phyloP scores from a whole-genome alignment of 208 protist genomes.

The Trichomonas vaginalis region DNA sequence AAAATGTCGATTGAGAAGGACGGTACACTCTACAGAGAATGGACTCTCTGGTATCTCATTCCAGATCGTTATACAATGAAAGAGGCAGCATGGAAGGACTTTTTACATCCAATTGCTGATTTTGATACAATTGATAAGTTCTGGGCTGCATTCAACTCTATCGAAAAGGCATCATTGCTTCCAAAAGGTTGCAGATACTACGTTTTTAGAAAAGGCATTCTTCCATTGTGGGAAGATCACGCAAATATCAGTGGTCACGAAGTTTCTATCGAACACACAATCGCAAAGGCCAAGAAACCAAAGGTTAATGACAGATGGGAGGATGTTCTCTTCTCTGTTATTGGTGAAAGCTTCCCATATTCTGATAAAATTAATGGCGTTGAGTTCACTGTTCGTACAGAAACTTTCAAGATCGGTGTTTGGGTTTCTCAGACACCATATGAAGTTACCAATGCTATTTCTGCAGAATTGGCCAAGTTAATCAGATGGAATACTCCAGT shows the following conservation, averaged over 20 bases:
- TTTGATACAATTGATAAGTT: neutral
- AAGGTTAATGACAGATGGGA: neutral
- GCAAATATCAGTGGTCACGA: neutral
- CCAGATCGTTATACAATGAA: neutral
- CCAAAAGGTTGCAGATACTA: conserved; percentile 11
- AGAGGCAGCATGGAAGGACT: neutral
- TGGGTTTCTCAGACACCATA: neutral
- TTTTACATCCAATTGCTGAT: neutral
- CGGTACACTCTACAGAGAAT: neutral
- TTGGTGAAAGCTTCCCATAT: neutral
- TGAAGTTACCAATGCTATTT: neutral
- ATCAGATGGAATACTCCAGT: neutral
- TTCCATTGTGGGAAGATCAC: neutral
- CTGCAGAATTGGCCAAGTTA: neutral
- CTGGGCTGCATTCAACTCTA: neutral
- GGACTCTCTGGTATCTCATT: neutral
- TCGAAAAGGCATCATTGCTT: neutral
- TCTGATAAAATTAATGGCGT: neutral
- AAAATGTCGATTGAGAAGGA: neutral
- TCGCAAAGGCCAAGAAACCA: neutral
- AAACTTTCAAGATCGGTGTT: neutral
- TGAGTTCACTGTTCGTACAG: neutral
- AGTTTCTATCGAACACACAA: neutral
- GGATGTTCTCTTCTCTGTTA: neutral
- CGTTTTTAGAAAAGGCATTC: neutral